Conservation (phyloP, 2,329 filamentous ascomycete species). For the Botrytis porri region DNA sequence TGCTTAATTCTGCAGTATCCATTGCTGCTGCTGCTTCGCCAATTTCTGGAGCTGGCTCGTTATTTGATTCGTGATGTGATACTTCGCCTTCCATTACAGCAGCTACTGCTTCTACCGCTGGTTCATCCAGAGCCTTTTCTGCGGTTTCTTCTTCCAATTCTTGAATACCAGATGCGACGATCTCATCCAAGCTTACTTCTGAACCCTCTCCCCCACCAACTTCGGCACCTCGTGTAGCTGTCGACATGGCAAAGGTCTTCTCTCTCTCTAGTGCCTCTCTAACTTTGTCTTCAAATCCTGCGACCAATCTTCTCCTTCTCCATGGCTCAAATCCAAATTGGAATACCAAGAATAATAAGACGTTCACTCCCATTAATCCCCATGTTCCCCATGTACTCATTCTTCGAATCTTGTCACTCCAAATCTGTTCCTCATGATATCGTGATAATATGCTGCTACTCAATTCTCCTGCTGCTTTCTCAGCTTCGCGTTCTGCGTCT, state of each 20-base stretch:
- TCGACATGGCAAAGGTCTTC: constrained; percentile 22
- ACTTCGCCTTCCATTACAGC: constrained; percentile 26
- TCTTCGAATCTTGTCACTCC: constrained; percentile 93
- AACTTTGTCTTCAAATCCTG: constrained; percentile 77
- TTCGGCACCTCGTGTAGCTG: constrained; percentile 18
- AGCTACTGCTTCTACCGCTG: constrained; percentile 31
- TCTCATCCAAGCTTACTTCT: constrained; percentile 27
- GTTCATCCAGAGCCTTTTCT: constrained; percentile 19
- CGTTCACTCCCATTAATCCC: constrained; percentile 96
- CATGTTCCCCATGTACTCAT: constrained; percentile 99
- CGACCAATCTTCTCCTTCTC: constrained; percentile 76
- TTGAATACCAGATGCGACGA: constrained; percentile 29
- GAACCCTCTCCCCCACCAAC: constrained; percentile 5
- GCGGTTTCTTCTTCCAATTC: constrained; percentile 29
- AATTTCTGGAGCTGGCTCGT: constrained; percentile 8
- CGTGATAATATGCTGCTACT: constrained; percentile 81
- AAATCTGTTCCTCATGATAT: constrained; percentile 99
- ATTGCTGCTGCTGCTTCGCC: constrained; percentile 27
- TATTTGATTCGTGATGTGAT: constrained; percentile 10
- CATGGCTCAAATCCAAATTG: constrained; percentile 92
- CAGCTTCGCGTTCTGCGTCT: constrained; percentile 73
- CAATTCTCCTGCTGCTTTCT: constrained; percentile 71
- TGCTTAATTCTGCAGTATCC: constrained; percentile 27
- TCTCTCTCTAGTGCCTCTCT: constrained; percentile 55
- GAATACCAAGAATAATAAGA: constrained; percentile 80